Base-by-base conservation (phyloP, 2,329 filamentous ascomycete species). In the Incumbomyces delicatus region DNA sequence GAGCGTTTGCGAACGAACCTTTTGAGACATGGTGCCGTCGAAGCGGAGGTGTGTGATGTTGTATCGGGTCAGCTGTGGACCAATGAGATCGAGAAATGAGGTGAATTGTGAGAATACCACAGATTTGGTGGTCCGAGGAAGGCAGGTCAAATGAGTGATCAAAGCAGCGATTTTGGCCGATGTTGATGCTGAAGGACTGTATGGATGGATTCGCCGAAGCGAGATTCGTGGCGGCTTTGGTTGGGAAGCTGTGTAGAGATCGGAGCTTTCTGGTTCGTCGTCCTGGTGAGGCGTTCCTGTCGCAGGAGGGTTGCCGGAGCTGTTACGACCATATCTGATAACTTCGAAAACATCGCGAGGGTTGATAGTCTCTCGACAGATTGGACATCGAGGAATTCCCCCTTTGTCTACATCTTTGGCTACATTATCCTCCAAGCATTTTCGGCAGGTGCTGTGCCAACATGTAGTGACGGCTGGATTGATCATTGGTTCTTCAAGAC, bases 21-120 rank as follows among this genome's bases (percentile, higher is more conserved):
- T 90, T 56, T 98, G 92, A 0, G 81, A 72, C 80, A 96, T 90
- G 14, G 83, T 81, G 2, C 92, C 92, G 62, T 98, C 92, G 34
- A 98, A 82, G 5, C 92, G 85, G n/a, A 96, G 72, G 60, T 83
- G 86, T 0, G 75, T 73, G 59, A 98, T 85, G 33, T 83, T 81
- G 12, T 81, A 79, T 35, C 79, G 76, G 1, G 70, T 63, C 2
- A 98, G 76, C 0, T 87, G 86, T 0, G 87, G 85, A 54, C 88
- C 83, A 53, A 98, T 94, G 11, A 98, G 78, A 53, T 88, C 82
- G 56, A 98, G 78, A 64, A 96, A 98, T 0, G 89, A 94, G 0
- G 92, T 98, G 64, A 98, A 98, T 65, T 98, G 92, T 47, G 85
- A 92, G 67, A 98, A 98, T 29, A 98, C 82, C 17, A 96, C 89